Base-by-base conservation (phyloP, 2,329 filamentous ascomycete species). In the Aspergillus pseudoterreus region DNA sequence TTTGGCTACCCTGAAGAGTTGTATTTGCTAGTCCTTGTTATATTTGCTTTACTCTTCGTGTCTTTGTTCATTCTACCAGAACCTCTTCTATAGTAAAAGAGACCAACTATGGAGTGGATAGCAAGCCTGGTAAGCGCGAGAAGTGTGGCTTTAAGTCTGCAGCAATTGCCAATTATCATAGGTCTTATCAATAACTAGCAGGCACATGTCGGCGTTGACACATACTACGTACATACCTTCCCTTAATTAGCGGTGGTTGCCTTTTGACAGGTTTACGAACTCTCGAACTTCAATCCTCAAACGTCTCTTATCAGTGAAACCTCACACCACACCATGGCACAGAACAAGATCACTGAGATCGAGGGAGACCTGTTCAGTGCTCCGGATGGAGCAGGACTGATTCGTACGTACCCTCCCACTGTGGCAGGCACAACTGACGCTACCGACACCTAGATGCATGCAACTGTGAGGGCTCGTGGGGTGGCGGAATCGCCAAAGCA, bases 381-480 rank as follows among this genome's bases (percentile, higher is more conserved):
- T 0, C 80, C 81, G 0, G 62, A 73, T 32, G 66, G 72, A 47
- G 70, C 75, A 19, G 71, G 81, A 14, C 66, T 85, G 14, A 75
- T 83, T 51, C 82, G 73, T 75, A 62, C 14, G 65, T 64, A 10
- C 14, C 8, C 8, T 41, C 14, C 6, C 11, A 19, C 12, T 12
- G 3, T 35, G 17, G 12, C 5, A n/a, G 43, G n/a, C 27, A 14
- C 4, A n/a, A 24, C 1, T 4, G 19, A 38, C 10, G 17, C 19
- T 3, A 19, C 17, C 5, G 8, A 19, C 12, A 43, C 4, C 32
- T 8, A 76, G 74, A 85, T 63, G 80, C 82, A 11, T 84, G 82
- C 68, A 85, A 85, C 63, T 77, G 76, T 46, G 66, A 75, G 54
- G 82, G 82, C 5, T 61, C 60, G 12, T 85, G 82, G 82, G 80